A percentile compares a stretch with the other conserved stretches of the same genome.
Evolutionary conservation across 129 eudicot species (phyloP).

Genomic region (Saussurea involucrata): DNA sequence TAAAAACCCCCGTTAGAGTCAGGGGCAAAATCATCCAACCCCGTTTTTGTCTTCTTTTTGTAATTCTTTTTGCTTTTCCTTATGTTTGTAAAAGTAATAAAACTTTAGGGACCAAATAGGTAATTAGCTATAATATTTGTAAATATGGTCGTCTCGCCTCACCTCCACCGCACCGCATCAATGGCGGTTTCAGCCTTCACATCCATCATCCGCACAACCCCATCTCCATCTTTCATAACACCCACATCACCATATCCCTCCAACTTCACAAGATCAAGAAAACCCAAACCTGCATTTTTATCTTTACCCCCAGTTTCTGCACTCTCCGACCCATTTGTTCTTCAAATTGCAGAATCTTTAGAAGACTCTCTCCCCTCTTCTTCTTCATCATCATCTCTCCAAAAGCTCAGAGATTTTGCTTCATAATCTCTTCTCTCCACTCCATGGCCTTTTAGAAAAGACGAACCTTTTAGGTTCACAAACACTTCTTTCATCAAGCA

Average conservation of each 20-base stretch:
- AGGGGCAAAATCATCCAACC: too few relatives aligned
- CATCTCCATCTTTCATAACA: conserved; percentile 27
- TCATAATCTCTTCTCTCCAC: conserved; percentile 71
- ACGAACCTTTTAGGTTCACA: conserved; percentile 84
- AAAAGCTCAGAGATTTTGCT: conserved; percentile 66
- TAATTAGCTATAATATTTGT: too few relatives aligned
- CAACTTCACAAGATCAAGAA: conserved; percentile 17
- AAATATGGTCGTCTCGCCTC: too few relatives aligned
- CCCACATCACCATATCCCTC: conserved; percentile 13
- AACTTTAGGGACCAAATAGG: too few relatives aligned
- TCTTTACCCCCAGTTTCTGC: conserved; percentile 31
- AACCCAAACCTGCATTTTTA: conserved; percentile 17
- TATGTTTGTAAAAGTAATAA: too few relatives aligned
- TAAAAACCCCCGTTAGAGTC: too few relatives aligned
- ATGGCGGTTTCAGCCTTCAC: conserved; percentile 52
- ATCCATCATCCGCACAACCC: conserved; percentile 29
- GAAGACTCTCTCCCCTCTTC: conserved; percentile 71
- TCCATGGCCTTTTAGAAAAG: conserved; percentile 81
- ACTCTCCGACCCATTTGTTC: conserved; percentile 89
- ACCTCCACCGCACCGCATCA: background rate
- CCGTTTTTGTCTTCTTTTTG: too few relatives aligned
- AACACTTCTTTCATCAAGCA: conserved; percentile 75
- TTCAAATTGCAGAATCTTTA: conserved; percentile 83
- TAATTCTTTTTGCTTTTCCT: too few relatives aligned
- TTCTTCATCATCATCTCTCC: conserved; percentile 51